A percentile compares a stretch with the other conserved stretches of the same genome.
Evolutionary conservation across 2,329 filamentous ascomycete genomes (phyloP).

Genomic region (Fusarium luffae): DNA sequence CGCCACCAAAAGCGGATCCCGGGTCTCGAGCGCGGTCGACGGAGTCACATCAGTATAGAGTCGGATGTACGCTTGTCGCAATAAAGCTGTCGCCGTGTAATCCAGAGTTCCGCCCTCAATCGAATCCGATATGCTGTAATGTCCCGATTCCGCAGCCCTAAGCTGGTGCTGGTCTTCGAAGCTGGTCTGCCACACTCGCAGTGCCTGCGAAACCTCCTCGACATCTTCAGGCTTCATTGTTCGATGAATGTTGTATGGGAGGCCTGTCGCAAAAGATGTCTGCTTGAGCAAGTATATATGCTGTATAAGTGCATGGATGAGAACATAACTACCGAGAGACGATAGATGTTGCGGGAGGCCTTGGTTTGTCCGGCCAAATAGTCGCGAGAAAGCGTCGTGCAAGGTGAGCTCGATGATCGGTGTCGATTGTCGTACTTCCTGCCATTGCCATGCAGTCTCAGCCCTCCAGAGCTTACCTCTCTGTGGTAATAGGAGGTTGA

Average conservation of each 20-base stretch:
- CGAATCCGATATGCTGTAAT: constrained; percentile 60
- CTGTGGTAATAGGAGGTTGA: constrained; percentile 66
- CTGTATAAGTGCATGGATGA: constrained; percentile 78
- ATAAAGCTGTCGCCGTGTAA: constrained; percentile 72
- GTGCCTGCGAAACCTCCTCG: constrained; percentile 65
- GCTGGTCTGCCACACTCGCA: constrained; percentile 68
- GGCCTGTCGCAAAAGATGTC: constrained; percentile 63
- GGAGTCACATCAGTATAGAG: constrained; percentile 73
- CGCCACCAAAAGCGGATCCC: constrained; percentile 71
- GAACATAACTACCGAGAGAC: constrained; percentile 74
- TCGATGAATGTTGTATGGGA: constrained; percentile 62
- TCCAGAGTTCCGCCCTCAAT: constrained; percentile 70
- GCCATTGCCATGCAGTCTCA: constrained; percentile 69
- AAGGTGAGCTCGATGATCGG: constrained; percentile 64
- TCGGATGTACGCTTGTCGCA: constrained; percentile 71
- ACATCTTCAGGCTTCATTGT: constrained; percentile 66
- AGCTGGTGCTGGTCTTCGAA: constrained; percentile 67
- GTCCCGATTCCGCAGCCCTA: constrained; percentile 60
- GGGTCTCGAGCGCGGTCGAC: constrained; percentile 71
- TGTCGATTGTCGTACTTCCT: constrained; percentile 64
- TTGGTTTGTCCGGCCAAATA: constrained; percentile 64
- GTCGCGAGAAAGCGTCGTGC: constrained; percentile 66
- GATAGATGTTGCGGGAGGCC: constrained; percentile 63
- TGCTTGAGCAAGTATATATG: constrained; percentile 77
- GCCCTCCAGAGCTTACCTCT: constrained; percentile 68